Evolutionary conservation across 176 grass and related monocot genomes (phyloP).

Genomic region (Aegilops umbellulata): DNA sequence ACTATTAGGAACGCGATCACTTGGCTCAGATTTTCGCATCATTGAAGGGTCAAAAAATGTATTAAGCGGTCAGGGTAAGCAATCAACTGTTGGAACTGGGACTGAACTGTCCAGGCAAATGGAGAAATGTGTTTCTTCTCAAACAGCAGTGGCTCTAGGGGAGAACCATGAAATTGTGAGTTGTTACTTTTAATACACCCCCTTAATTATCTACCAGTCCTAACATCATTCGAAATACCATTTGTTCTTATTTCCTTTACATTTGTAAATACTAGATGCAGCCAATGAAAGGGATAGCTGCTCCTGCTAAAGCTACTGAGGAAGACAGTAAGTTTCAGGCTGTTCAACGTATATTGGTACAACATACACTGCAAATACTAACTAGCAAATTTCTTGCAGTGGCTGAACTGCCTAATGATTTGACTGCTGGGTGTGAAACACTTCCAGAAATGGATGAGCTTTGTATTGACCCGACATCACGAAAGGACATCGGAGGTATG

Average conservation of each 20-base stretch:
- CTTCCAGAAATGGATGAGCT: constrained; percentile 3
- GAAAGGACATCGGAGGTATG: constrained; percentile 20
- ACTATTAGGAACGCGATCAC: constrained; percentile 16
- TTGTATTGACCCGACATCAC: neutral
- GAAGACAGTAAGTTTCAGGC: constrained; percentile 23
- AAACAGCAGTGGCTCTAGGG: neutral
- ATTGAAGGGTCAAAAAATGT: neutral
- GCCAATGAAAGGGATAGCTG: neutral
- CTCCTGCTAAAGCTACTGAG: neutral
- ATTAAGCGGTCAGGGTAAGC: constrained; percentile 15
- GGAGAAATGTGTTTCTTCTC: neutral
- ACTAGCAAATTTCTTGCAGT: constrained; percentile 7
- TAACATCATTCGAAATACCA: neutral
- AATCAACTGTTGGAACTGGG: constrained; percentile 18
- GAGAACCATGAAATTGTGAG: neutral
- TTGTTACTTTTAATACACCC: neutral
- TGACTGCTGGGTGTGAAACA: neutral
- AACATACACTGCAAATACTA: neutral
- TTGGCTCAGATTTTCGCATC: neutral
- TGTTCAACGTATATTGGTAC: neutral
- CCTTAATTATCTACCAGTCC: neutral
- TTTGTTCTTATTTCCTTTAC: neutral
- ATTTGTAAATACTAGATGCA: constrained; percentile 13
- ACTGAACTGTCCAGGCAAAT: constrained; percentile 7
- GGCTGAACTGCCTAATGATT: neutral